Evolutionary conservation across 352 stramenopile species (phyloP), one percentile per base, ranked within the genome.

Genomic region (Aphanomyces cochlioides): DNA sequence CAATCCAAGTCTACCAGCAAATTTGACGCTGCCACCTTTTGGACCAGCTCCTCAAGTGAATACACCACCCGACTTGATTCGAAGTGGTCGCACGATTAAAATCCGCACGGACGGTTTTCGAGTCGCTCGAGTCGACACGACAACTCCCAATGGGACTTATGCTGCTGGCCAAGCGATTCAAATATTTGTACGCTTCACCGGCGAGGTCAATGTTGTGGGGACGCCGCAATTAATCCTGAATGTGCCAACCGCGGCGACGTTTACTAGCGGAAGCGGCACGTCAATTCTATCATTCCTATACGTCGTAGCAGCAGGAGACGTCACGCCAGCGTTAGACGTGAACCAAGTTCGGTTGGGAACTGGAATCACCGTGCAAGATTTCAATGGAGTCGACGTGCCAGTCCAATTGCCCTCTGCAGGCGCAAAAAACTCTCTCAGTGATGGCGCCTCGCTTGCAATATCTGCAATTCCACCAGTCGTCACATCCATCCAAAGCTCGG

Each of bases 101-200:
- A 67, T 91, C 7, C 77, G 85, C 17, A 93, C 85, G 0, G 83
- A 90, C 40, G 79, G 81, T 1, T 74, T 90, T 19, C 77, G 78
- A 1, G 69, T 92, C 1, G 53, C 74, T 28, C 47, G 60, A 0
- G 36, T 93, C 2, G 45, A 69, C 0, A 70, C 81, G 0, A 74
- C 85, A 13, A 64, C 87, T 4, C 41, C 70, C 0, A 85, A 69
- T 39, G 85, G 78, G 1, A 60, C 79, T 2, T 93, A 90, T 39
- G 80, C 80, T 3, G 78, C 79, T n/a, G 85, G 85, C 1, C 82
- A 93, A 50, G 72, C 75, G 0, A 81, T 93, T 28, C 65, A 78
- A 0, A 10, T 93, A 17, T 80, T 72, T 0, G 77, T 93, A 2
- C 15, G 74, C 3, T 95, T 93, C 56, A 81, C 77, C 0, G 73